Base-by-base conservation (phyloP, 2,329 filamentous ascomycete species). In the Neopestalotiopsis sp. region DNA sequence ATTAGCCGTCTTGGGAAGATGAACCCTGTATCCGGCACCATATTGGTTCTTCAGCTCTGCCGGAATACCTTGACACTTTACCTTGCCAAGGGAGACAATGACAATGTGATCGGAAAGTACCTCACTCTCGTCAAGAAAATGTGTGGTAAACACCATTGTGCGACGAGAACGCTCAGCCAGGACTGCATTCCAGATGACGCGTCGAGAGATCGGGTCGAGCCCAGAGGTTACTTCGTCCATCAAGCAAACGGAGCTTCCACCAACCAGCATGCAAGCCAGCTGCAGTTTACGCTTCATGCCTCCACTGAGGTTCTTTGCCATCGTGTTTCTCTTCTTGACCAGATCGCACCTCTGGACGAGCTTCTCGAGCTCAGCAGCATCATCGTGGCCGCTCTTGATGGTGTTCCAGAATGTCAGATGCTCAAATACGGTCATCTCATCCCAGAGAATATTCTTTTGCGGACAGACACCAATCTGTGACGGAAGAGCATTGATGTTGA, bases 281-380 rank as follows among this genome's bases (percentile, higher is more conserved):
- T 94, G 92, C 6, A 94, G 83, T 76, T 94, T 94, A 61, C 92
- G 84, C 80, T 94, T 94, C 79, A 94, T 92, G 1, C 92, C 92
- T 12, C 92, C 92, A 59, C 91, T 93, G 1, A 94, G 81, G 3
- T 90, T 92, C 73, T 86, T 86, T 0, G 91, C 85, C 68, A 83
- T 82, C 1, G 90, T 88, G 12, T 86, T 84, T 7, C 86, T 81
- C 80, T 94, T 94, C 60, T 87, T 83, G 7, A 83, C 82, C 1
- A 94, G 83, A 72, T 93, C 92, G 74, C 92, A 92, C 14, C 86
- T 86, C 7, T 81, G 80, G 38, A 92, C 86, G 9, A 92, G 81
- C 5, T 84, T 78, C 42, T 81, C 78, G 6, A 85, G 80, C 34
- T 86, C 84, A 3, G 79, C 80, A 24, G 87, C 85, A 6, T 77